Percentiles rank a stretch among this genome's conserved stretches.
Evolutionary conservation across 2,329 filamentous ascomycete species (phyloP).

Genomic region (Zymoseptoria ardabiliae): DNA sequence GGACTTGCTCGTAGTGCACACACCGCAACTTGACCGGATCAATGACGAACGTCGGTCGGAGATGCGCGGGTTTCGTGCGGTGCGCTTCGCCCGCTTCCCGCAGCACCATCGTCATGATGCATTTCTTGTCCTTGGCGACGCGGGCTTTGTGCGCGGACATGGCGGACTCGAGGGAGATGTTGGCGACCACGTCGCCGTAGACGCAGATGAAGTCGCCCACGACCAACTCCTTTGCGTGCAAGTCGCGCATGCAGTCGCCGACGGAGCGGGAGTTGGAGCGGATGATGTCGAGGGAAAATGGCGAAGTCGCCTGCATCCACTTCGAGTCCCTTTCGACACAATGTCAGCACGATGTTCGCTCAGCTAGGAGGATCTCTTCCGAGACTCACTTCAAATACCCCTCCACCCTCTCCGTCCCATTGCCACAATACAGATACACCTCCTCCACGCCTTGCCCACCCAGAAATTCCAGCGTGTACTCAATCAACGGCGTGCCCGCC

Average conservation of each 20-base stretch:
- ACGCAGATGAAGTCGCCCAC: conserved; percentile 87
- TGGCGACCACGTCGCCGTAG: conserved; percentile 86
- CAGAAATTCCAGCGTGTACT: conserved; percentile 95
- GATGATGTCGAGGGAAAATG: conserved; percentile 80
- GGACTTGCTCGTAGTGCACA: conserved; percentile 89
- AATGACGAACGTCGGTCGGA: conserved; percentile 77
- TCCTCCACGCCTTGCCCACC: conserved; percentile 93
- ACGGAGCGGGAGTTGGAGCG: conserved; percentile 80
- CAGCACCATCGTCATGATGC: conserved; percentile 95
- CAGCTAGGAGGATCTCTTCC: background rate
- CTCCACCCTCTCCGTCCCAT: conserved; percentile 81
- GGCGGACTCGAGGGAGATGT: conserved; percentile 73
- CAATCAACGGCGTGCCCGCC: conserved; percentile 89
- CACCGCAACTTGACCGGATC: conserved; percentile 74
- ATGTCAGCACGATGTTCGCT: conserved; percentile 3
- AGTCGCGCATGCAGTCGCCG: conserved; percentile 88
- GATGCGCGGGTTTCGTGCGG: conserved; percentile 66
- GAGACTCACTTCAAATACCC: conserved; percentile 62
- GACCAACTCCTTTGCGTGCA: conserved; percentile 79
- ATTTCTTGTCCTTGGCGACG: conserved; percentile 77
- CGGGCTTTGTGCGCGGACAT: conserved; percentile 73
- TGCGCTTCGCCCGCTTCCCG: conserved; percentile 68
- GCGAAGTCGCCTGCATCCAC: conserved; percentile 64
- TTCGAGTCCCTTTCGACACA: conserved; percentile 46
- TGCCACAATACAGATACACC: conserved; percentile 84